These are phyloP conservation scores for Aspergillus carlsbadensis DNA, from an alignment of 495 filamentous ascomycete species.

Conservation along the genomic window DNA sequence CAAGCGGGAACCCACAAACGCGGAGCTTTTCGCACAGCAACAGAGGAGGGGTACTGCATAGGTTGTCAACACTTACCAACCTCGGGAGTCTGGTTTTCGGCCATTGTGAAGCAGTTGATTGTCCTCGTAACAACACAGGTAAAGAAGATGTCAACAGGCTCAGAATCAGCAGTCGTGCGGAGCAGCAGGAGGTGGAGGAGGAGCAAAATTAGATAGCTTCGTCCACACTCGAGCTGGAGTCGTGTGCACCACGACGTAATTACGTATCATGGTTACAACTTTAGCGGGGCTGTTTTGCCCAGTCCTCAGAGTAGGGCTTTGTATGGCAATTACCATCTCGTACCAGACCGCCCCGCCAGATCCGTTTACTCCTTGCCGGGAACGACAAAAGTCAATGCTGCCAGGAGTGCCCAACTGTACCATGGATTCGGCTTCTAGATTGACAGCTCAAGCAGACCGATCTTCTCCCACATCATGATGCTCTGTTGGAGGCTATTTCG, in stretches of 20 bases:
- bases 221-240: slow-evolving; percentile 28
- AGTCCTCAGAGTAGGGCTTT: slow-evolving; percentile 10
- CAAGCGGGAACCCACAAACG: slow-evolving; percentile 40
- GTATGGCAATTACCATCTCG: slow-evolving; percentile 8
- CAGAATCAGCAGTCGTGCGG: slow-evolving; percentile 14
- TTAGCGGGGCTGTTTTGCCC: slow-evolving; percentile 12
- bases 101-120: slow-evolving; percentile 38
- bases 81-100: slow-evolving; percentile 40
- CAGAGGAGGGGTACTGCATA: slow-evolving; percentile 18
- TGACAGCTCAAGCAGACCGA: not conserved
- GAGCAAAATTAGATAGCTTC: slow-evolving; percentile 11
- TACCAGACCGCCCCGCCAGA: not conserved
- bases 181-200: slow-evolving; percentile 26
- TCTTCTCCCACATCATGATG: too few relatives aligned
- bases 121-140: slow-evolving; percentile 27
- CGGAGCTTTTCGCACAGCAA: slow-evolving; percentile 36
- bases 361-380: not conserved
- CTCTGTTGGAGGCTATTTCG: too few relatives aligned
- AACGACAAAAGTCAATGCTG: too few relatives aligned
- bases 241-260: slow-evolving; percentile 13
- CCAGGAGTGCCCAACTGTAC: too few relatives aligned
- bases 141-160: slow-evolving; percentile 16
- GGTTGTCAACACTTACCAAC: slow-evolving; percentile 40
- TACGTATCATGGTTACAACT: slow-evolving; percentile 9
- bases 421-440: too few relatives aligned